phyloP scores from a whole-genome alignment of 2,329 filamentous ascomycete genomes.

The Calonectria crousiana region DNA sequence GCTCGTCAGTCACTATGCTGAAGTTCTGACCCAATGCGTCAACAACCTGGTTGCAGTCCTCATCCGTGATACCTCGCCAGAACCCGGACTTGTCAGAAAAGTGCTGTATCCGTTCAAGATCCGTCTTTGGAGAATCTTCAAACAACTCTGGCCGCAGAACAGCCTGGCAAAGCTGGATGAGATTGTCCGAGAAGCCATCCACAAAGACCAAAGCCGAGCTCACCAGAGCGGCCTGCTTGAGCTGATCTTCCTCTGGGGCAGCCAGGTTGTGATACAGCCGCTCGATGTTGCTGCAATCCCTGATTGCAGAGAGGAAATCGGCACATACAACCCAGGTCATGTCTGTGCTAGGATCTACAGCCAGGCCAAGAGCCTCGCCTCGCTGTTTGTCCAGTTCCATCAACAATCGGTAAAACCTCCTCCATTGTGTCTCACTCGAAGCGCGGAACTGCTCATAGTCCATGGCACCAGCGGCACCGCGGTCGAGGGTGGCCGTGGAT shows the following conservation, averaged over 20 bases:
- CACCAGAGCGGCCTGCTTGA: slow-evolving; percentile 72
- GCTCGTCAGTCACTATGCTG: slow-evolving; percentile 66
- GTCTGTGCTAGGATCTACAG: slow-evolving; percentile 76
- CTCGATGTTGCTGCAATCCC: slow-evolving; percentile 84
- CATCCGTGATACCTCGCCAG: slow-evolving; percentile 82
- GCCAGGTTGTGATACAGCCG: slow-evolving; percentile 77
- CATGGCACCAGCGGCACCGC: slow-evolving; percentile 71
- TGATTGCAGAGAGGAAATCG: slow-evolving; percentile 82
- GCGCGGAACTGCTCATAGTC: slow-evolving; percentile 82
- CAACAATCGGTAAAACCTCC: slow-evolving; percentile 87
- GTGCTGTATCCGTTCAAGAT: slow-evolving; percentile 79
- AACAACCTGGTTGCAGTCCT: slow-evolving; percentile 79
- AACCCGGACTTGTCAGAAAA: slow-evolving; percentile 86
- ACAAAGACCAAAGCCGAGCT: slow-evolving; percentile 78
- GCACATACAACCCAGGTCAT: slow-evolving; percentile 88
- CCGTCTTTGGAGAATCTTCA: slow-evolving; percentile 76
- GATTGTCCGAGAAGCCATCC: slow-evolving; percentile 76
- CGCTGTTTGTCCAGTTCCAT: slow-evolving; percentile 88
- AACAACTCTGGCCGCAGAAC: slow-evolving; percentile 80
- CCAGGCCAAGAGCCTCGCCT: slow-evolving; percentile 83
- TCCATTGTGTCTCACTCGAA: slow-evolving; percentile 87
- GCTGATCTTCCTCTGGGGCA: slow-evolving; percentile 63
- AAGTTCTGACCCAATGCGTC: slow-evolving; percentile 76
- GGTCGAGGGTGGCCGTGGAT: slow-evolving; percentile 74
- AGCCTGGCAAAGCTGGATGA: slow-evolving; percentile 75